Conservation (phyloP, 2,329 filamentous ascomycete species). For the Hypomyces rosellus region DNA sequence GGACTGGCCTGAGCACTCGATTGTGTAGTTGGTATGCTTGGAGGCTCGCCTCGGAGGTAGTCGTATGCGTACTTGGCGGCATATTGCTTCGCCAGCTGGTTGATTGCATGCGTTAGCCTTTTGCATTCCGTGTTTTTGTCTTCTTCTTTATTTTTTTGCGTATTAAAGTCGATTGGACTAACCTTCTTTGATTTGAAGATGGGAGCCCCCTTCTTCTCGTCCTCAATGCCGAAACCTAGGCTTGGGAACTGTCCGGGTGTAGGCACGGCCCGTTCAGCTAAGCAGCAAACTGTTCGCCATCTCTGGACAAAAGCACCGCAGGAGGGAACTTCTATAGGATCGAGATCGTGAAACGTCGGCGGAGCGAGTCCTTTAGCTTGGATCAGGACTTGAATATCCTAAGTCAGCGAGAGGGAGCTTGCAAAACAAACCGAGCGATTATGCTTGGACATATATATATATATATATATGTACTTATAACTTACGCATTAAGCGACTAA, state of each 20-base stretch:
- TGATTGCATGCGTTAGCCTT: background rate
- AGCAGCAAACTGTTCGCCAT: slow-evolving; percentile 22
- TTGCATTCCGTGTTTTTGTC: background rate
- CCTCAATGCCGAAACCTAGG: slow-evolving; percentile 26
- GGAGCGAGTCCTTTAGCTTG: slow-evolving; percentile 11
- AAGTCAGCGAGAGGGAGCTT: background rate
- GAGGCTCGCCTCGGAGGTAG: slow-evolving; percentile 27
- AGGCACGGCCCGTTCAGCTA: slow-evolving; percentile 7
- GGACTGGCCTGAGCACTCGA: background rate
- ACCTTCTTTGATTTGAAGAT: slow-evolving; percentile 43
- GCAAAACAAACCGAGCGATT: background rate
- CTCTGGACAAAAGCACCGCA: slow-evolving; percentile 16
- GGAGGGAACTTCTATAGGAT: slow-evolving; percentile 16
- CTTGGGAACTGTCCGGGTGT: slow-evolving; percentile 4
- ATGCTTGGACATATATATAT: background rate
- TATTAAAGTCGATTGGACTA: background rate
- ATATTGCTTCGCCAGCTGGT: slow-evolving; percentile 44
- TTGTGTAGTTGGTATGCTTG: background rate
- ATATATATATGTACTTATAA: no score
- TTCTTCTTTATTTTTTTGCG: background rate
- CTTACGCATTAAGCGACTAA: slow-evolving; percentile 24
- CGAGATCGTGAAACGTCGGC: slow-evolving; percentile 14
- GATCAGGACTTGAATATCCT: slow-evolving; percentile 11
- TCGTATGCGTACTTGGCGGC: slow-evolving; percentile 43
- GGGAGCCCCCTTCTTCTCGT: slow-evolving; percentile 22